Evolutionary conservation across 495 filamentous ascomycete species (phyloP), one percentile per base, ranked within the genome.

Genomic region (Aspergillus asperescens): DNA sequence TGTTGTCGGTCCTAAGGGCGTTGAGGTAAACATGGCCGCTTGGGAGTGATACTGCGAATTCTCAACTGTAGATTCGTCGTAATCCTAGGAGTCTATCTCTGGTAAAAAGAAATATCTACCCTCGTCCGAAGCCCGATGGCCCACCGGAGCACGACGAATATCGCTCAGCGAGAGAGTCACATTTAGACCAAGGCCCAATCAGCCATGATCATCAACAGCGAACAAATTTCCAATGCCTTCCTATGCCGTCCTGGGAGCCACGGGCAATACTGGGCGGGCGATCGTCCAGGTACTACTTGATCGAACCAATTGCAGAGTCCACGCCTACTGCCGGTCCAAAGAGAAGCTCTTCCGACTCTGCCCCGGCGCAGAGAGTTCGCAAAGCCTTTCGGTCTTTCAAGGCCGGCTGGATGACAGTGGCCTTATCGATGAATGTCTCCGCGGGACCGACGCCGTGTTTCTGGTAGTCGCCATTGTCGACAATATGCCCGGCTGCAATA

Each of bases 211-310:
- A 35, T 38, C 35, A 5, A 38, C 35, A 38, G n/a, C 32, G 27
- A 16, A 18, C n/a, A 38, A n/a, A n/a, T n/a, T n/a, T n/a, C n/a
- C 16, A 13, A 23, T 43, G 40, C 40, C 40, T 43, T 25, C 13
- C 23, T 43, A 43, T 43, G 40, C 40, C 10, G 22, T 27, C 5
- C 23, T 43, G 13, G 22, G 22, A 22, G 40, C 40, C 13, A 43
- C 40, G 40, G 22, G 40, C 4, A 43, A 25, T 43, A 25, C 40
- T 25, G 22, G 40, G 13, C 22, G 40, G 40, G 40, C 22, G 40
- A 25, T 25, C 22, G 40, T 43, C 40, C 40, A 43, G 40, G 40
- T 43, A 25, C 40, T 43, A 8, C 40, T 43, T 43, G 40, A 43
- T 43, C 40, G 22, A 43, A 15, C 19, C 18, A 6, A 23, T 4